Evolutionary conservation across 2,329 filamentous ascomycete genomes (phyloP), one percentile per base, ranked within the genome.

Genomic region (Lachnellula occidentalis): DNA sequence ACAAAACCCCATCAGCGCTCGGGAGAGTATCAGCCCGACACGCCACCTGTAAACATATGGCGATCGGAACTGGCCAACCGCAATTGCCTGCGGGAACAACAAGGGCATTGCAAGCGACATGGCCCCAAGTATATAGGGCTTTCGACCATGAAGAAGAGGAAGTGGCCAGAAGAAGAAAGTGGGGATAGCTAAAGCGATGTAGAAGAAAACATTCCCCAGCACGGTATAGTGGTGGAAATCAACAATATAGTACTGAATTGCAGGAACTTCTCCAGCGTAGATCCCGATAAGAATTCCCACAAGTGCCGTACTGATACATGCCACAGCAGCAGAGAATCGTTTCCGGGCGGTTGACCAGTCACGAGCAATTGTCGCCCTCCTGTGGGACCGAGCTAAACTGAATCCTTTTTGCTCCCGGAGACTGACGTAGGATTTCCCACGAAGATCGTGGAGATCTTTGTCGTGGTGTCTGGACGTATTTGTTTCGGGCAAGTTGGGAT

Each of bases 231-330:
- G 86, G 45, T 81, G 72, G 57, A 84, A 77, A 62, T 91, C 87
- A 22, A 82, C 83, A 59, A 92, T 81, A 63, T 83, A 85, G 67
- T 90, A 90, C 66, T 91, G 87, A 24, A 92, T 88, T 3, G 83
- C 81, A n/a, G 88, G 87, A 1, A 90, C 87, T 61, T 90, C 79
- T 3, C 88, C 88, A 52, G 86, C 85, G 67, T 91, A 92, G 21
- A 91, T 86, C 1, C 88, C 88, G 54, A 89, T 74, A 21, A 90
- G 74, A 24, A 88, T 73, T 0, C 88, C 88, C 45, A 91, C 76
- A 51, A 90, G 73, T 14, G 85, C 82, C 5, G 87, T 90, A 62
- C 87, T 90, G 60, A 86, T 73, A 66, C 88, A 92, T 9, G 86
- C 83, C 55, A 90, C 80, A 3, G 76, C 70, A 3, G 88, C 88